Base-by-base conservation (phyloP, 345 rosid species). In the Murraya koenigii region DNA sequence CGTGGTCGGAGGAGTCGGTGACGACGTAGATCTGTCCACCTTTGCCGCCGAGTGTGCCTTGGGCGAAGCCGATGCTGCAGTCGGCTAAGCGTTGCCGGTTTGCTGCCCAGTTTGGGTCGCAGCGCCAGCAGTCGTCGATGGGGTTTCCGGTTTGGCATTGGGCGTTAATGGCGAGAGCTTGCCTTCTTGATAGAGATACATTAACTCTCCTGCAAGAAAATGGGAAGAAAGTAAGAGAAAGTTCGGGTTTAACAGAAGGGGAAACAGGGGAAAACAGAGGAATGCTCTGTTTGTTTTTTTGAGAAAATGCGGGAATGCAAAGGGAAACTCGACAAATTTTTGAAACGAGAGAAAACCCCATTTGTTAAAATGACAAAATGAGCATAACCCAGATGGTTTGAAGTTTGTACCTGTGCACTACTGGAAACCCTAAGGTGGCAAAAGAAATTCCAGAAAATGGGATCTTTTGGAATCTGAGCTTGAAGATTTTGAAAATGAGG, bases 41-140 rank as follows among this genome's bases (percentile, higher is more conserved):
- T 72, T 83, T 87, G 0, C 99, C 99, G 14, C 99, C 99, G 0
- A 90, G 82, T 0, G 98, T 82, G 6, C 90, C 89, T 17, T 71
- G 84, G 4, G 88, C 99, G 68, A 96, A 96, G 6, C 99, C 99
- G 32, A 96, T 89, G 58, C 81, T 82, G 76, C 99, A 96, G 84
- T 92, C 94, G 13, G 97, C 98, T 9, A 93, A 68, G 5, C 76
- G 83, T 52, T 90, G 98, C 23, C 97, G 97, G 83, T 90, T 85
- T 69, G 70, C 69, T 3, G 87, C 79, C 98, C 98, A 90, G 79
- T 89, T 84, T 1, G 90, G 89, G 76, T 91, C 90, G 85, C 98
- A 91, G 3, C 89, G 86, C 98, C 98, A 93, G 73, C 97, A 93
- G 80, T 93, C 94, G 71, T 93, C 98, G 60, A 93, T 84, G 67